These are phyloP conservation scores for Dicorynia guianensis DNA, from an alignment of 306 rosid genomes.

Conservation along the genomic window DNA sequence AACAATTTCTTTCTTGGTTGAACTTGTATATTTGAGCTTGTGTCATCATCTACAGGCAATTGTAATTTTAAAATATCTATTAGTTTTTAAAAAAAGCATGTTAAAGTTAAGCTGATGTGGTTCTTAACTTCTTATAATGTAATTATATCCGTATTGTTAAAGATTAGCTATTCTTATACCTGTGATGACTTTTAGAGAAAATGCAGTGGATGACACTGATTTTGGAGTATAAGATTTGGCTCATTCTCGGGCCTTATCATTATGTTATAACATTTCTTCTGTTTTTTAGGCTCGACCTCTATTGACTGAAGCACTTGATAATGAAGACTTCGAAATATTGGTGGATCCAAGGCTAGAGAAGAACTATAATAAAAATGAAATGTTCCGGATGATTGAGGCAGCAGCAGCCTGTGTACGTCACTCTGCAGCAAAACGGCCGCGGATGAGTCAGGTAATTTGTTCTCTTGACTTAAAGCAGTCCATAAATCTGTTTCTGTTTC, in stretches of 20 bases:
- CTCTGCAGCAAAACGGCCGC: slow-evolving; percentile 78
- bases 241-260: background rate
- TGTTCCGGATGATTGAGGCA: slow-evolving; percentile 92
- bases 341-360: slow-evolving; percentile 81
- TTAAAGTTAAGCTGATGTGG: background rate
- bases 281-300: slow-evolving; percentile 79
- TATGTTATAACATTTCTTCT: background rate
- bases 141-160: background rate
- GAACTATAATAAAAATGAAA: slow-evolving; percentile 64
- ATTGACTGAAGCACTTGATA: slow-evolving; percentile 70
- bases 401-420: slow-evolving; percentile 96
- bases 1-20: background rate
- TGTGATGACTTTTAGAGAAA: background rate
- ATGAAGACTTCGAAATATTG: slow-evolving; percentile 62
- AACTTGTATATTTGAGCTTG: background rate
- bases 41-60: background rate
- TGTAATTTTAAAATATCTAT: background rate
- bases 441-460: slow-evolving; percentile 84
- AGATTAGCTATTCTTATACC: background rate
- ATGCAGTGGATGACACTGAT: background rate
- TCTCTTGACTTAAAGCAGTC: background rate
- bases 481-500: slow-evolving; percentile 3
- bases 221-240: background rate
- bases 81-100: background rate
- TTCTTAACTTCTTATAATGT: background rate